phyloP scores from a whole-genome alignment of 2,329 filamentous ascomycete species.

The Sporothrix globosa region DNA sequence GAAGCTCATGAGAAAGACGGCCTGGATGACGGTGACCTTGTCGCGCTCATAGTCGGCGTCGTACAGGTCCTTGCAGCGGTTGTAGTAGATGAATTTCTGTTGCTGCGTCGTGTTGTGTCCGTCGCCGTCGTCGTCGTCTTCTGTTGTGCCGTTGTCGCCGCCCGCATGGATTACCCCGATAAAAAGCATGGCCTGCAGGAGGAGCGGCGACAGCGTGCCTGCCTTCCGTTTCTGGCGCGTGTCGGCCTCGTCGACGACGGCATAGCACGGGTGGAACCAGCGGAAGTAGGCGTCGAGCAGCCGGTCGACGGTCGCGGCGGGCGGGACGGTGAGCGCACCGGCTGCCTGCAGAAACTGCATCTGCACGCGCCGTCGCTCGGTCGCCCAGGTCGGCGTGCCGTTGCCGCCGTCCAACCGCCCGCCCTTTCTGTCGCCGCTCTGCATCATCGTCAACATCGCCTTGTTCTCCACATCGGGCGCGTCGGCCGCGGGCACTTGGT shows the following conservation, averaged over 20 bases:
- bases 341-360: not conserved
- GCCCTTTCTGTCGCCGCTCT: not conserved
- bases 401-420: not conserved
- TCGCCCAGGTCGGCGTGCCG: not conserved
- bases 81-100: slow-evolving; percentile 10
- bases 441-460: no score
- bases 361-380: not conserved
- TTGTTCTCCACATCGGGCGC: not conserved
- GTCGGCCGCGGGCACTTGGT: not conserved
- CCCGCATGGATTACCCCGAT: not conserved
- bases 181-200: not conserved
- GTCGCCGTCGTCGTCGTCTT: no score
- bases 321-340: not conserved
- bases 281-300: slow-evolving; percentile 25
- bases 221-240: not conserved
- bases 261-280: slow-evolving; percentile 34
- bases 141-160: not conserved
- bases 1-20: slow-evolving; percentile 21
- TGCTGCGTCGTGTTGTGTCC: not conserved
- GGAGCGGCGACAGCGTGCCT: not conserved
- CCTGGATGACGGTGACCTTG: not conserved
- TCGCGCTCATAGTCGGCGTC: slow-evolving; percentile 14
- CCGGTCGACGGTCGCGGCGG: not conserved
- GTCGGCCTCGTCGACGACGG: slow-evolving; percentile 11
- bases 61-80: slow-evolving; percentile 15